phyloP scores from a whole-genome alignment of 2,329 filamentous ascomycete species.

The Pseudophaeomoniella oleicola region DNA sequence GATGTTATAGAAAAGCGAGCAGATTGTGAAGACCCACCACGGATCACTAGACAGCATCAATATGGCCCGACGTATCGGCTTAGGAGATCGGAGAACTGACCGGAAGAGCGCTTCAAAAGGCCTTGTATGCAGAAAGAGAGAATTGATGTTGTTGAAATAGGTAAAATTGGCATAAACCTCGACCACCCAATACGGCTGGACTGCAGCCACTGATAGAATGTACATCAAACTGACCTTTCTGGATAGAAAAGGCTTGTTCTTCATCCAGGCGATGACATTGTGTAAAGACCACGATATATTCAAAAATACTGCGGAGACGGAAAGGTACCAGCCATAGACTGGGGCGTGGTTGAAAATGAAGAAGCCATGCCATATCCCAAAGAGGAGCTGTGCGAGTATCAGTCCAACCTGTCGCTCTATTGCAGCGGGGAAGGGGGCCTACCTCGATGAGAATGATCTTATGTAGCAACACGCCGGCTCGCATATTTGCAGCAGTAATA shows the following conservation, averaged over 20 bases:
- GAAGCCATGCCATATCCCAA: conserved; percentile 38
- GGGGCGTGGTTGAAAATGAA: conserved; percentile 39
- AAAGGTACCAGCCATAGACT: conserved; percentile 44
- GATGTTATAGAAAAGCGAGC: conserved; percentile 42
- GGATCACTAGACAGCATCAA: conserved; percentile 28
- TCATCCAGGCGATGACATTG: conserved; percentile 48
- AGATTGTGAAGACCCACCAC: conserved; percentile 45
- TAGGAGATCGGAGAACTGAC: conserved; percentile 12
- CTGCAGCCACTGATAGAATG: conserved; percentile 39
- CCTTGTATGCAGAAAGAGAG: conserved; percentile 33
- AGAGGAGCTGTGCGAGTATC: conserved; percentile 23
- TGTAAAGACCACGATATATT: conserved; percentile 44
- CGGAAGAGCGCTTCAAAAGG: conserved; percentile 42
- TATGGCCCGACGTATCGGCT: neutral
- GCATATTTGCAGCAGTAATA: conserved; percentile 29
- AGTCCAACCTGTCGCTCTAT: no score
- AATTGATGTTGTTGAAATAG: conserved; percentile 36
- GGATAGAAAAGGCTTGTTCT: conserved; percentile 40
- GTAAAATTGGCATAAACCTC: conserved; percentile 47
- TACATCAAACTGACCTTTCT: conserved; percentile 32
- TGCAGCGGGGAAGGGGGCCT: conserved; percentile 3
- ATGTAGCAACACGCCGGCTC: conserved; percentile 24
- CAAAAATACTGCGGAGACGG: conserved; percentile 38
- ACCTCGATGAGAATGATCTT: conserved; percentile 31
- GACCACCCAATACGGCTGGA: conserved; percentile 44